Evolutionary conservation across 495 filamentous ascomycete species (phyloP).

Genomic region (Xylaria flabelliformis): DNA sequence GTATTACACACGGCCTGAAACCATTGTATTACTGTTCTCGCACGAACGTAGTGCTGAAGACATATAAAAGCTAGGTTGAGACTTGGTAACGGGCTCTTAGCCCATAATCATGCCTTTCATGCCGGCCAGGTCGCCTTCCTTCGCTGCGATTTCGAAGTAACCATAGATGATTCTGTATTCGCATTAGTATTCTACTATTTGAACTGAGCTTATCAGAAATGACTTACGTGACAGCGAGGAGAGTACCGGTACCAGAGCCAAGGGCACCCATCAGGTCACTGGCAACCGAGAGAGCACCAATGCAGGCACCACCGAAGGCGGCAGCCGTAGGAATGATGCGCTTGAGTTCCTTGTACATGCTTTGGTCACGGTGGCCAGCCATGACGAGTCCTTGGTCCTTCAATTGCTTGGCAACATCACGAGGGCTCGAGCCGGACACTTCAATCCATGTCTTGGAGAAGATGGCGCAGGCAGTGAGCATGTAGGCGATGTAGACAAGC

Average conservation of each 20-base stretch:
- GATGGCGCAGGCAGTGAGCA: conserved; percentile 94
- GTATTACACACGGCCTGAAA: conserved; percentile 42
- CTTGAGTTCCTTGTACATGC: conserved; percentile 99
- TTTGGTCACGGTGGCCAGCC: conserved; percentile 99
- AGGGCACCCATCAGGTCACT: conserved; percentile 96
- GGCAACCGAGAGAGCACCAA: conserved; percentile 93
- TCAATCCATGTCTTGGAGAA: conserved; percentile 99
- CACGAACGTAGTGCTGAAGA: conserved; percentile 28
- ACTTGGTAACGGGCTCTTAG: conserved; percentile 41
- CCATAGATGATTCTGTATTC: conserved; percentile 91
- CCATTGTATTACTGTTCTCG: conserved; percentile 35
- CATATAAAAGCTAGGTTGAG: conserved; percentile 20
- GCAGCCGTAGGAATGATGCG: conserved; percentile 97
- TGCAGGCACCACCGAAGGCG: conserved; percentile 98
- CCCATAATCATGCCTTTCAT: conserved; percentile 88
- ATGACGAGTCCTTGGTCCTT: conserved; percentile 99
- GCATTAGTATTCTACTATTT: conserved; percentile 31
- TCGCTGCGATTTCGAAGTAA: conserved; percentile 98
- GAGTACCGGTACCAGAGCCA: conserved; percentile 95
- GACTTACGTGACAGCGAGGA: conserved; percentile 98
- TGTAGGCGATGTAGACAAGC: conserved; percentile 92
- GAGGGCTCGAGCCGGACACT: conserved; percentile 94
- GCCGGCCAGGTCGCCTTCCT: conserved; percentile 92
- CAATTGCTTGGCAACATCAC: conserved; percentile 99
- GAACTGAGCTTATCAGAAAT: background rate